Percentiles rank a stretch among this genome's conserved stretches.
Evolutionary conservation across 768 basidiomycete genomes (phyloP).

Genomic region (Lactarius sanguifluus): DNA sequence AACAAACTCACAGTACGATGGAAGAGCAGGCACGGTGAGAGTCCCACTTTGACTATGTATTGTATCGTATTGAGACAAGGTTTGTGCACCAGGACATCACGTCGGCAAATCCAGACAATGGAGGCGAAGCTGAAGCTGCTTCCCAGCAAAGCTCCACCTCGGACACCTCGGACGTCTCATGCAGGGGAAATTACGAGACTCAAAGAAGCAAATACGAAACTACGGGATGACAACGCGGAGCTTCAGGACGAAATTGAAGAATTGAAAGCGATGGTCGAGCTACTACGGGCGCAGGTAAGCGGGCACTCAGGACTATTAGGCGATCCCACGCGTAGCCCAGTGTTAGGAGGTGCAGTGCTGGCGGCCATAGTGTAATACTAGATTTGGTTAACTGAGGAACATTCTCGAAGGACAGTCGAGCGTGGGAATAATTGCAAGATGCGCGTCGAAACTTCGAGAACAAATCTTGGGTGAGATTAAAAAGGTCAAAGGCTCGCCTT

Average conservation of each 20-base stretch:
- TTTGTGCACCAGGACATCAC: conserved; percentile 45
- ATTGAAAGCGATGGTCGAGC: conserved; percentile 67
- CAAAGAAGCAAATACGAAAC: conserved; percentile 48
- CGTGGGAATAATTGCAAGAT: conserved; percentile 31
- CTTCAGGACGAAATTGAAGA: conserved; percentile 61
- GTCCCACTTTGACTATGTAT: not conserved
- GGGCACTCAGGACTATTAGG: conserved; percentile 47
- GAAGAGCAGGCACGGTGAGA: conserved; percentile 61
- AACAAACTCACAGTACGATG: conserved; percentile 51
- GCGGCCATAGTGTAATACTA: conserved; percentile 1
- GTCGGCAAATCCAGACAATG: conserved; percentile 60
- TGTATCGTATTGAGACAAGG: conserved; percentile 8
- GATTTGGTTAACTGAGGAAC: conserved; percentile 33
- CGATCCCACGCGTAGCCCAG: conserved; percentile 48
- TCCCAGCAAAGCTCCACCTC: conserved; percentile 34
- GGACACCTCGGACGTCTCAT: conserved; percentile 17
- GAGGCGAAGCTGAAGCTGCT: conserved; percentile 53
- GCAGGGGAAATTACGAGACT: conserved; percentile 41
- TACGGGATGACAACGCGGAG: conserved; percentile 59
- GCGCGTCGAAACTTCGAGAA: conserved; percentile 49
- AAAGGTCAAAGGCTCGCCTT: conserved; percentile 35
- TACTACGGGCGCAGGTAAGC: conserved; percentile 56
- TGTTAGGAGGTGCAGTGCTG: conserved; percentile 20
- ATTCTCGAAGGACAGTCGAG: conserved; percentile 28
- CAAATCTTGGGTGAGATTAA: conserved; percentile 36